Evolutionary conservation across 331 rosid species (phyloP).

Genomic region (Pyracantha coccinea): DNA sequence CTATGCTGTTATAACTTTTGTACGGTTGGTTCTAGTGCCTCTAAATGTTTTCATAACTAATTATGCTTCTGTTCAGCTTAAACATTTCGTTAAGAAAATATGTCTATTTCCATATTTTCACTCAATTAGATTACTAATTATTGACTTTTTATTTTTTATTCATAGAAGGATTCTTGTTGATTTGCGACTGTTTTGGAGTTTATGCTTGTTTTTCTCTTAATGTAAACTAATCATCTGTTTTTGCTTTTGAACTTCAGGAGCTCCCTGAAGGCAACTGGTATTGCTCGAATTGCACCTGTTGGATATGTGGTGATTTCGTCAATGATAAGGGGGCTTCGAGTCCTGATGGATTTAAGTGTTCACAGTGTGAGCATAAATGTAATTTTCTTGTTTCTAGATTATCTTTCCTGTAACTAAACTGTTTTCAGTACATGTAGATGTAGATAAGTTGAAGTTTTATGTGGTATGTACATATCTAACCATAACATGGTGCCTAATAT

Average conservation of each 20-base stretch:
- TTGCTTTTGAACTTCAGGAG: conserved; percentile 52
- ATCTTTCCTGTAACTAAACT: conserved; percentile 5
- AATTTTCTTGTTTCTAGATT: conserved; percentile 18
- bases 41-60: not conserved
- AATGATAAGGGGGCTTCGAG: conserved; percentile 51
- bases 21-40: not conserved
- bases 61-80: not conserved
- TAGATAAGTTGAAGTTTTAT: conserved; percentile 3
- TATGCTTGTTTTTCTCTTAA: conserved; percentile 11
- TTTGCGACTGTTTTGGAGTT: not conserved
- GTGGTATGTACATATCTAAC: not conserved
- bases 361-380: conserved; percentile 94
- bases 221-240: conserved; percentile 13
- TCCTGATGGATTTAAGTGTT: conserved; percentile 64
- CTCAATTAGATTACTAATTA: not conserved
- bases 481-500: not conserved
- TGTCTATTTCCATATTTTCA: not conserved
- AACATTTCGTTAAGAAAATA: not conserved
- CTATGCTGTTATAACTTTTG: not conserved
- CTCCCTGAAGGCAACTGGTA: conserved; percentile 98
- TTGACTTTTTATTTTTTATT: not conserved
- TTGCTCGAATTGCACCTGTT: conserved; percentile 83
- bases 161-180: not conserved
- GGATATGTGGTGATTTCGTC: conserved; percentile 73
- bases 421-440: conserved; percentile 1